Base-by-base conservation (phyloP, 306 rosid species). In the Betula pendula region DNA sequence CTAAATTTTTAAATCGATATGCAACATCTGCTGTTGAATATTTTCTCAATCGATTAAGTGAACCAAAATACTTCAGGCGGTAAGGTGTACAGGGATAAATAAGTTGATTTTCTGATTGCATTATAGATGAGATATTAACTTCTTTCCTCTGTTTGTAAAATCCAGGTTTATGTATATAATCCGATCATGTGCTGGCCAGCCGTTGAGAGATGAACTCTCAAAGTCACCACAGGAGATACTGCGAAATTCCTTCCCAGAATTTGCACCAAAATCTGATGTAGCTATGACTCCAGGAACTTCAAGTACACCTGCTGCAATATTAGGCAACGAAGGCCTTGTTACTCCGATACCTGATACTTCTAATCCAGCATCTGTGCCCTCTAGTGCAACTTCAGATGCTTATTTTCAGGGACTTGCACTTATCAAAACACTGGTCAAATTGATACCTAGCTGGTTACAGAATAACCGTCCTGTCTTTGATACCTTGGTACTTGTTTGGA, bases 151-250 rank as follows among this genome's bases (percentile, higher is more conserved):
- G 68, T 19, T 72, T 73, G 48, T 74, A 35, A 68, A 47, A 79
- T 74, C 62, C 88, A 96, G 99, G 81, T 96, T 92, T 83, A 92
- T 92, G 94, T 91, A 90, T 81, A 88, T 96, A 65, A 88, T 96
- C 72, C 90, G 88, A 53, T 92, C 98, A 72, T 98, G 92, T 84
- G 96, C 97, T 6, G 99, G 99, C 58, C 97, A 91, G 77, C 91
- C 97, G 13, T 71, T 96, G 82, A 88, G 99, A 86, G 99, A 96
- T 72, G 99, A 96, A 80, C 99, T 96, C 82, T 91, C 99, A 59
- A 96, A 96, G 81, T 96, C 98, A 51, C 98, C 98, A 20, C 94
- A 92, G 63, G 91, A 91, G 91, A 91, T 96, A 79, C 98, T 96
- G 80, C 81, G 91, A 14, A 88, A 93, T 81, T 97, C 98, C 11